Evolutionary conservation across 306 rosid genomes (phyloP).

Genomic region (Lablab purpureus): DNA sequence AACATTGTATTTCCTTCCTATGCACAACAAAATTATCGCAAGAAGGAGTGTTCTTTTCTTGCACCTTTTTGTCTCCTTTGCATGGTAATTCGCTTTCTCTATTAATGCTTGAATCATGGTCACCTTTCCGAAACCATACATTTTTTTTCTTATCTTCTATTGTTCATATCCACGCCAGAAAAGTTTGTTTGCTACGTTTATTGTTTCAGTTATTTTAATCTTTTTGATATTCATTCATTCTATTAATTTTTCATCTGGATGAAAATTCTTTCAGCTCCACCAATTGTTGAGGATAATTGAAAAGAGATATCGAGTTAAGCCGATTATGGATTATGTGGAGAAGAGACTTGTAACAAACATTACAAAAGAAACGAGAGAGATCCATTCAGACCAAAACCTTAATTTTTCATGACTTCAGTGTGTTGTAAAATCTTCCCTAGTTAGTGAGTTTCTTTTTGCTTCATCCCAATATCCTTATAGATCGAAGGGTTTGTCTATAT

Average conservation of each 20-base stretch:
- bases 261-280: conserved; percentile 56
- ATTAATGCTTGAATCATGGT: conserved; percentile 11
- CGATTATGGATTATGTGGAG: conserved; percentile 51
- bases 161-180: conserved; percentile 6
- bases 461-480: conserved; percentile 28
- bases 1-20: conserved; percentile 29
- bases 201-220: neutral
- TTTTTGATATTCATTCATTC: conserved; percentile 19
- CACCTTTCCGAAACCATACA: neutral
- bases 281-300: conserved; percentile 51
- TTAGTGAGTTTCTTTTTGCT: conserved; percentile 50
- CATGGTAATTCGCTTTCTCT: conserved; percentile 59
- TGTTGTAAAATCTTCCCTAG: conserved; percentile 57
- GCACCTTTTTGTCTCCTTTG: conserved; percentile 47
- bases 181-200: conserved; percentile 48
- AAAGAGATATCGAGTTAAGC: conserved; percentile 46
- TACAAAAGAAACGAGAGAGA: conserved; percentile 68
- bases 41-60: conserved; percentile 41
- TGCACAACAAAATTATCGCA: conserved; percentile 23
- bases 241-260: conserved; percentile 28
- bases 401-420: conserved; percentile 42
- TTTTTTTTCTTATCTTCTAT: conserved; percentile 1
- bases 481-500: conserved; percentile 50
- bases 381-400: conserved; percentile 46
- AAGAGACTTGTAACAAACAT: conserved; percentile 51